A percentile compares a stretch with the other conserved stretches of the same genome.
Evolutionary conservation across 371 early-diverging fungal species (phyloP).

Genomic region (Lichtheimia corymbifera): DNA sequence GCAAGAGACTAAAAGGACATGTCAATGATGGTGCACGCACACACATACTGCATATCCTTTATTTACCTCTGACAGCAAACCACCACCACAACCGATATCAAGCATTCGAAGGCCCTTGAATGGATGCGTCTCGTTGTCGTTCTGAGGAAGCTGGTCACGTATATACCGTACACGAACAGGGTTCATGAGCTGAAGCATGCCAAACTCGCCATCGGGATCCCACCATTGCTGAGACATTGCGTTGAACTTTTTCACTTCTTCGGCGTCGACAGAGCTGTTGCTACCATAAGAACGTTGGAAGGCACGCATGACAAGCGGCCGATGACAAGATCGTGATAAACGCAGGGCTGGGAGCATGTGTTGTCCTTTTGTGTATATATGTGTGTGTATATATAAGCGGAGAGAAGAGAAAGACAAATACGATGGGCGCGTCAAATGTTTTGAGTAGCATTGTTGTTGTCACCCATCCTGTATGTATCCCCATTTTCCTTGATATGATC

Average conservation of each 20-base stretch:
- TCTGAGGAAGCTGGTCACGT: conserved; percentile 53
- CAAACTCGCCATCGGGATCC: conserved; percentile 87
- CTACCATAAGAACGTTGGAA: too few species aligned
- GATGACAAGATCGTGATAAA: too few species aligned
- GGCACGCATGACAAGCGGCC: too few species aligned
- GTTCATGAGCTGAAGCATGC: conserved; percentile 90
- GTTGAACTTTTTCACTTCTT: conserved; percentile 85
- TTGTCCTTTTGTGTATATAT: too few species aligned
- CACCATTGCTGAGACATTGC: conserved; percentile 86
- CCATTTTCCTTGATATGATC: too few species aligned
- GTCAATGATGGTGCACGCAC: neutral
- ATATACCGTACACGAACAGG: conserved; percentile 82
- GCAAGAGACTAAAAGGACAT: conserved; percentile 57
- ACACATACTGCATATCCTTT: neutral
- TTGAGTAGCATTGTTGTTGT: too few species aligned
- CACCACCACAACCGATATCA: conserved; percentile 97
- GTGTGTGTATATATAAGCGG: too few species aligned
- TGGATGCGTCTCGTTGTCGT: conserved; percentile 31
- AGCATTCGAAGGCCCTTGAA: conserved; percentile 68
- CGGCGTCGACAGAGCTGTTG: conserved; percentile 54
- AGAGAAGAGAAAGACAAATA: too few species aligned
- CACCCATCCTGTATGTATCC: too few species aligned
- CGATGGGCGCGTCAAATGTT: too few species aligned
- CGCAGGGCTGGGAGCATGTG: too few species aligned
- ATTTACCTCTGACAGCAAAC: conserved; percentile 82